Conservation (phyloP, 805 yeast genomes). For the Wickerhamomyces chaumierensis region DNA sequence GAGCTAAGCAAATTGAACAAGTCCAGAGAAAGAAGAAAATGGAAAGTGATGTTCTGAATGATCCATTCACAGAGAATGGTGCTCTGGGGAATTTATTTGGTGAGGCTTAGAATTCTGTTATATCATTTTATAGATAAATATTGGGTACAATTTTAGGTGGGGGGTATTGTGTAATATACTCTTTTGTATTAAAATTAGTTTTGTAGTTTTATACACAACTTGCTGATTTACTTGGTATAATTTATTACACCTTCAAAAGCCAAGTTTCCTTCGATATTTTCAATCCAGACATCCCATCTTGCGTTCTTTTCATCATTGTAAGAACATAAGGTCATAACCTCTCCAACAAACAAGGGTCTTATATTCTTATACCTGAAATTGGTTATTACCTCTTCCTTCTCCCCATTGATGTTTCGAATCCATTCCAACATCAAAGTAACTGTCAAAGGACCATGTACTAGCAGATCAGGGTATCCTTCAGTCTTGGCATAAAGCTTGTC, state of each 20-base stretch:
- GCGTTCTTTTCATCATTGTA: conserved; percentile 2
- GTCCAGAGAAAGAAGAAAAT: conserved; percentile 37
- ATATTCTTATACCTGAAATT: conserved; percentile 31
- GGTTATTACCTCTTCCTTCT: conserved; percentile 12
- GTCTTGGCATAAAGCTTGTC: conserved; percentile 40
- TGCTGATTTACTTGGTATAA: no score
- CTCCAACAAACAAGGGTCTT: conserved; percentile 29
- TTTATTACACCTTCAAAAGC: background rate
- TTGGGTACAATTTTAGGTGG: no score
- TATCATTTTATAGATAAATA: no score
- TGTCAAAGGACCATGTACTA: conserved; percentile 78
- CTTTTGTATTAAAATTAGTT: no score
- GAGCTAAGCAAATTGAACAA: conserved; percentile 40
- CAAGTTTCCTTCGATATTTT: background rate
- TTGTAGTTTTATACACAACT: no score
- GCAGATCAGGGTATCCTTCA: conserved; percentile 51
- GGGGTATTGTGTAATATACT: no score
- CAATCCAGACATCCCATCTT: conserved; percentile 12
- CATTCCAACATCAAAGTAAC: conserved; percentile 49
- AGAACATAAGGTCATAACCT: conserved; percentile 16
- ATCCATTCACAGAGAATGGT: conserved; percentile 62
- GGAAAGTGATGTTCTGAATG: conserved; percentile 49
- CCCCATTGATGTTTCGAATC: conserved; percentile 19
- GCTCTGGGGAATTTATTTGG: conserved; percentile 52
- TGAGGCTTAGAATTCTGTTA: conserved; percentile 21